Evolutionary conservation across 164 flowering plant species (phyloP).

Genomic region (Hamamelis virginiana): DNA sequence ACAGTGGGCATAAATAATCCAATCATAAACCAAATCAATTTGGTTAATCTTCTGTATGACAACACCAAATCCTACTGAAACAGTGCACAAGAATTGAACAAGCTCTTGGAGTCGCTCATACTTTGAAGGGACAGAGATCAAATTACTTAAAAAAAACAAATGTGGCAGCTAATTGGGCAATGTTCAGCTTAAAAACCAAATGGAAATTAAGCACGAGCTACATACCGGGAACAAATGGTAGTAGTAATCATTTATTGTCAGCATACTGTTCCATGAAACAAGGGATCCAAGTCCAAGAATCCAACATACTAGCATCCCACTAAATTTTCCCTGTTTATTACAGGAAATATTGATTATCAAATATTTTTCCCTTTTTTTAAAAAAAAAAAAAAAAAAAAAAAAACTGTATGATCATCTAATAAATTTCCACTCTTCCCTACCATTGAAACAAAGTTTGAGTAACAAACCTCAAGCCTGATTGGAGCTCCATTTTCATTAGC

Average conservation of each 20-base stretch:
- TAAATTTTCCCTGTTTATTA: conserved; percentile 45
- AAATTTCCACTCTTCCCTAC: neutral
- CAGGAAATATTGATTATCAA: neutral
- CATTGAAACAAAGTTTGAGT: neutral
- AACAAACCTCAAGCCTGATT: conserved; percentile 34
- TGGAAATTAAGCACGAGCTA: neutral
- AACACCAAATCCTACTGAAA: no score
- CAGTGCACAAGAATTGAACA: no score
- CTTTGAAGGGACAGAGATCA: no score
- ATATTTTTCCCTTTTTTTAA: neutral
- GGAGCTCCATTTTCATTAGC: conserved; percentile 11
- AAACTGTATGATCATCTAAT: neutral
- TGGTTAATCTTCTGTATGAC: no score
- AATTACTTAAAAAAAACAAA: no score
- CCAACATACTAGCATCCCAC: conserved; percentile 52
- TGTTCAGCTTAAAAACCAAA: neutral
- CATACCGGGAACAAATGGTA: conserved; percentile 51
- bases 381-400: neutral
- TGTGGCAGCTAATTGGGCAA: neutral
- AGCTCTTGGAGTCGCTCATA: no score
- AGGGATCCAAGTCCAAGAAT: conserved; percentile 72
- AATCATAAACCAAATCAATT: no score
- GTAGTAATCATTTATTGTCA: conserved; percentile 65
- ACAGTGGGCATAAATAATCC: no score
- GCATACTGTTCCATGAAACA: conserved; percentile 70